A percentile compares a stretch with the other conserved stretches of the same genome.
These are phyloP conservation scores for Macrolepiota dolichaula DNA, from an alignment of 768 basidiomycete species.

Conservation along the genomic window DNA sequence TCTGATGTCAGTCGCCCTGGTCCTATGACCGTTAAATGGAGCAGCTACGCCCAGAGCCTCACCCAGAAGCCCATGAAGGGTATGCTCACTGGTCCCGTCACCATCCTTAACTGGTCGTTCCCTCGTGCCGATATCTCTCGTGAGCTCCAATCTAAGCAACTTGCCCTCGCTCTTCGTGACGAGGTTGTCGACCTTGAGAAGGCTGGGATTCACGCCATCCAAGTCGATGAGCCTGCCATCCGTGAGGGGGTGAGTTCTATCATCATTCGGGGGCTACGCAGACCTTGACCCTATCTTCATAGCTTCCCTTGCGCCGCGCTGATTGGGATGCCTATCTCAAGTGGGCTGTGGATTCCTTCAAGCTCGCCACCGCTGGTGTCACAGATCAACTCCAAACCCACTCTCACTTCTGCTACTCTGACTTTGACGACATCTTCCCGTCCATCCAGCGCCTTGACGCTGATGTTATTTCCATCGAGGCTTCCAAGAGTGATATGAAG, in stretches of 20 bases:
- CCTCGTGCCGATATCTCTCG: conserved; percentile 96
- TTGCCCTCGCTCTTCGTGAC: conserved; percentile 96
- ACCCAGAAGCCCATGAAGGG: conserved; percentile 98
- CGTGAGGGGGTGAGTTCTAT: conserved; percentile 83
- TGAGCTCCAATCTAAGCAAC: conserved; percentile 96
- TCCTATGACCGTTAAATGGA: conserved; percentile 97
- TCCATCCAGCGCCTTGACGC: conserved; percentile 96
- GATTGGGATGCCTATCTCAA: conserved; percentile 97
- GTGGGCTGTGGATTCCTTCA: conserved; percentile 99
- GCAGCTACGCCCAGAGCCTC: conserved; percentile 92
- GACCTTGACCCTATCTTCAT: conserved; percentile 14
- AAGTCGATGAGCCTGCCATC: conserved; percentile 99
- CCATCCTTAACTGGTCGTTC: conserved; percentile 99
- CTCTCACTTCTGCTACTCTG: conserved; percentile 99
- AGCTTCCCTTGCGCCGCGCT: conserved; percentile 91
- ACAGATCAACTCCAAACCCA: conserved; percentile 92
- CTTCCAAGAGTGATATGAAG: conserved; percentile 98
- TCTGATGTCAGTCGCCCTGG: conserved; percentile 92
- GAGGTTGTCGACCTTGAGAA: conserved; percentile 97
- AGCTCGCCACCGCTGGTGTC: conserved; percentile 95
- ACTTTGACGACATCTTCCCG: conserved; percentile 98
- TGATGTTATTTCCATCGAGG: conserved; percentile 98
- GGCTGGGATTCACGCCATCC: conserved; percentile 95
- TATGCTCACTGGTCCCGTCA: conserved; percentile 97
- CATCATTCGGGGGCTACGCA: neutral